Evolutionary conservation across 2,329 filamentous ascomycete genomes (phyloP).

Genomic region (Aspergillus sp.): DNA sequence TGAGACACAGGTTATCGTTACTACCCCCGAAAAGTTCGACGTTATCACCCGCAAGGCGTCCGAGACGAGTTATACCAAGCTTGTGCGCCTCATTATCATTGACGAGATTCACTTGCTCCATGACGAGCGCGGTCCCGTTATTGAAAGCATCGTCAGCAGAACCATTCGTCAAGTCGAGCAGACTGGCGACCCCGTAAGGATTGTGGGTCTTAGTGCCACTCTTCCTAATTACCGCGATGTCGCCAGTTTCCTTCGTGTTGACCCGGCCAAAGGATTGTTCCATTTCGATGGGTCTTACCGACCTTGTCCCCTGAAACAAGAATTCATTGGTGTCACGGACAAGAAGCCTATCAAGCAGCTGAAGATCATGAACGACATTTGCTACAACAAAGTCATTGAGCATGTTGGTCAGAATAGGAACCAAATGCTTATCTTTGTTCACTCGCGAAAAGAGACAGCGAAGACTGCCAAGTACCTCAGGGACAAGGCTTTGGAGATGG

Average conservation of each 20-base stretch:
- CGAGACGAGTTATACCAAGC: conserved; percentile 92
- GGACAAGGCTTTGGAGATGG: conserved; percentile 95
- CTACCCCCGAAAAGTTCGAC: conserved; percentile 98
- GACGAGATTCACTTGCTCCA: conserved; percentile 98
- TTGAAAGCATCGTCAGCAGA: conserved; percentile 95
- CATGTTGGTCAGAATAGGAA: conserved; percentile 92
- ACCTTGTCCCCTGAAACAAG: conserved; percentile 91
- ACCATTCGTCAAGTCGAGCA: conserved; percentile 93
- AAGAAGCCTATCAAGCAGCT: conserved; percentile 98
- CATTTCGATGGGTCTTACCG: conserved; percentile 95
- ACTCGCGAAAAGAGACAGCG: conserved; percentile 96
- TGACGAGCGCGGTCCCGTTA: conserved; percentile 92
- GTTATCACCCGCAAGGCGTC: conserved; percentile 98
- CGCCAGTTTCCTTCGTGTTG: conserved; percentile 90
- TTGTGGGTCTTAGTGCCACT: conserved; percentile 91
- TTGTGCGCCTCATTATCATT: conserved; percentile 95
- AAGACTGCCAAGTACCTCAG: conserved; percentile 96
- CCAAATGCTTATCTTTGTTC: conserved; percentile 98
- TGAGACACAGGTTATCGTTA: conserved; percentile 97
- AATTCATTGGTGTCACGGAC: conserved; percentile 96
- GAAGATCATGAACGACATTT: conserved; percentile 99
- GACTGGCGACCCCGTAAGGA: conserved; percentile 87
- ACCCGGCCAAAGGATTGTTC: conserved; percentile 83
- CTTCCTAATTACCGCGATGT: conserved; percentile 97
- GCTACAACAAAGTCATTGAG: conserved; percentile 95